phyloP scores from a whole-genome alignment of 306 rosid species.

The Cicer bijugum region DNA sequence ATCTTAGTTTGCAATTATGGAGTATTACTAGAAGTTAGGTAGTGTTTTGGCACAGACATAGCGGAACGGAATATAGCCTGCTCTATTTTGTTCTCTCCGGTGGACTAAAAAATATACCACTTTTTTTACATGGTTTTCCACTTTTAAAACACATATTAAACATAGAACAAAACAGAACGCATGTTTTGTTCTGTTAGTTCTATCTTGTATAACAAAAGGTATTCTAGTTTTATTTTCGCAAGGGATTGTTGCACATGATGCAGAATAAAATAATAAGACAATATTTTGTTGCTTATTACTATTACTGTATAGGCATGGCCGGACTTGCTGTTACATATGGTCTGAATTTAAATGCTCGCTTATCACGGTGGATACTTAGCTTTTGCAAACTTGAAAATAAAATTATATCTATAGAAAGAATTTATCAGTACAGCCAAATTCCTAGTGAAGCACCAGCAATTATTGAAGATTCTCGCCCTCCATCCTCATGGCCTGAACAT shows the following conservation, averaged over 20 bases:
- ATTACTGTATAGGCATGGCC: constrained; percentile 80
- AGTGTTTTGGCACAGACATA: background rate
- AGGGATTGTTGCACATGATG: constrained; percentile 37
- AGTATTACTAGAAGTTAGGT: constrained; percentile 1
- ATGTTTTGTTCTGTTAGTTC: background rate
- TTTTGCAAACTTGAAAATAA: constrained; percentile 99
- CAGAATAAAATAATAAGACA: constrained; percentile 11
- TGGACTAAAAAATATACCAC: background rate
- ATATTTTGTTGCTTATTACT: constrained; percentile 38
- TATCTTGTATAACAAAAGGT: background rate
- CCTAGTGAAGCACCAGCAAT: constrained; percentile 81
- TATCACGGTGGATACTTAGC: constrained; percentile 99
- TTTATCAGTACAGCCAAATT: constrained; percentile 96
- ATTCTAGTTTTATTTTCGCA: constrained; percentile 20
- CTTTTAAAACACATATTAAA: background rate
- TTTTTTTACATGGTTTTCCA: background rate
- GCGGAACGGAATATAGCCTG: background rate
- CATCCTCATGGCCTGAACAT: constrained; percentile 81
- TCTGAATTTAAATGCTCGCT: constrained; percentile 88
- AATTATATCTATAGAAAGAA: constrained; percentile 94
- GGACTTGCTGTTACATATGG: constrained; percentile 99
- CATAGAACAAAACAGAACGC: background rate
- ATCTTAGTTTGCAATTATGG: constrained; percentile 18
- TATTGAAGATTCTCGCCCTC: constrained; percentile 83
- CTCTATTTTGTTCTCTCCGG: constrained; percentile 7